Percentiles rank a stretch among this genome's conserved stretches.
Conservation (phyloP, 306 rosid species). For the Trichosanthes cucumerina region DNA sequence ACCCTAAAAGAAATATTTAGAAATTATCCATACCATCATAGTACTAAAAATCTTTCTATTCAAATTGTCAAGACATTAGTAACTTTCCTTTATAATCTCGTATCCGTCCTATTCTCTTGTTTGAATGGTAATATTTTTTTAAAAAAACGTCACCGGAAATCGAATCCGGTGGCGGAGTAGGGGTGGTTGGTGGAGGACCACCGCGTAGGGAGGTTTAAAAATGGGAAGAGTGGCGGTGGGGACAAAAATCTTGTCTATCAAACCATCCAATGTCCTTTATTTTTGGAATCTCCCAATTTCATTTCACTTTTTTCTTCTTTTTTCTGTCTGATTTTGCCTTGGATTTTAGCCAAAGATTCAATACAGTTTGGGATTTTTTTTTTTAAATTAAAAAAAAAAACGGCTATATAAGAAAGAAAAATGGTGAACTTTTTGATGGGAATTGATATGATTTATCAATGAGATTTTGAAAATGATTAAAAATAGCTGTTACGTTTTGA, state of each 20-base stretch:
- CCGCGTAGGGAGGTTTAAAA: not conserved
- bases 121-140: not conserved
- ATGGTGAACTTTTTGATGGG: not conserved
- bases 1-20: too few species aligned
- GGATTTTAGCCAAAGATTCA: constrained; percentile 5
- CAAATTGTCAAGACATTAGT: not conserved
- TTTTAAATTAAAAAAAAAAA: not conserved
- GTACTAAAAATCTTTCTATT: too few species aligned
- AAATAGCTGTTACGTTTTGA: not conserved
- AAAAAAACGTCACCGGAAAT: not conserved
- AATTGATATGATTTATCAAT: not conserved
- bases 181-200: constrained; percentile 4
- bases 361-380: not conserved
- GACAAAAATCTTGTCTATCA: not conserved
- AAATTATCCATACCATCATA: too few species aligned
- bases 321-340: not conserved
- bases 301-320: not conserved
- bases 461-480: not conserved
- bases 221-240: not conserved
- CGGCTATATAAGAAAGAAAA: not conserved
- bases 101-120: not conserved
- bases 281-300: not conserved
- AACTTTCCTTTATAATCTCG: not conserved
- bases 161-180: not conserved
- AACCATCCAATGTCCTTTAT: constrained; percentile 6